Conservation (phyloP, 164 flowering plant genomes). For the Stephania japonica region DNA sequence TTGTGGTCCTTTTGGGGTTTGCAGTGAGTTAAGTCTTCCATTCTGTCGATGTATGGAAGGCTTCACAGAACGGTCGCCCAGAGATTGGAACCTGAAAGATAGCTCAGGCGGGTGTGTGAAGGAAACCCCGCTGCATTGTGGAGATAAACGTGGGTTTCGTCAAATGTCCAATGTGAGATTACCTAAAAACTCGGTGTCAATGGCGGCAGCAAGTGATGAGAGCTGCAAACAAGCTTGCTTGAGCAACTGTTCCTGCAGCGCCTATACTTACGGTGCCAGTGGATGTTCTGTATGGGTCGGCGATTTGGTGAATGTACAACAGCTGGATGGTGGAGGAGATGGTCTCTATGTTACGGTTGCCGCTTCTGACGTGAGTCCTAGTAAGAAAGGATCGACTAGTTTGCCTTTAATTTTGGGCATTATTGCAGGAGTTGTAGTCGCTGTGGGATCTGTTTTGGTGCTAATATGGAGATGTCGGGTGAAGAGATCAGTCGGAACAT, state of each 20-base stretch:
- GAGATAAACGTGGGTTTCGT: neutral
- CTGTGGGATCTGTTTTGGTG: slow-evolving; percentile 11
- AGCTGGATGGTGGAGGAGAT: slow-evolving; percentile 14
- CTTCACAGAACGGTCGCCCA: neutral
- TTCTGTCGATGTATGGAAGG: no score
- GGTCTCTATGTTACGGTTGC: slow-evolving; percentile 17
- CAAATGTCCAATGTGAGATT: slow-evolving; percentile 7
- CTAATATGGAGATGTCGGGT: slow-evolving; percentile 13
- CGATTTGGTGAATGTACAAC: slow-evolving; percentile 16
- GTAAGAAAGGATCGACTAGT: neutral
- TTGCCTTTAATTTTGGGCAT: slow-evolving; percentile 16
- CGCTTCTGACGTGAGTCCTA: slow-evolving; percentile 14
- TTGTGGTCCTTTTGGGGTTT: no score
- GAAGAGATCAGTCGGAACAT: neutral
- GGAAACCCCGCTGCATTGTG: neutral
- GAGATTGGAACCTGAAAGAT: neutral
- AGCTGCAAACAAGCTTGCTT: slow-evolving; percentile 26
- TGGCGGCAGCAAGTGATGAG: neutral
- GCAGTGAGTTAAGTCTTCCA: no score
- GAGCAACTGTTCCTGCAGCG: slow-evolving; percentile 32
- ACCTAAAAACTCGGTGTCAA: slow-evolving; percentile 1
- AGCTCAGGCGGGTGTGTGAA: neutral
- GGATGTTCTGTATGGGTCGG: slow-evolving; percentile 29
- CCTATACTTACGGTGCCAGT: slow-evolving; percentile 16
- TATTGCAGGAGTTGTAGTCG: slow-evolving; percentile 5